Percentiles rank a stretch among this genome's conserved stretches.
Evolutionary conservation across 495 filamentous ascomycete genomes (phyloP).

Genomic region (Penicillium argentinense): DNA sequence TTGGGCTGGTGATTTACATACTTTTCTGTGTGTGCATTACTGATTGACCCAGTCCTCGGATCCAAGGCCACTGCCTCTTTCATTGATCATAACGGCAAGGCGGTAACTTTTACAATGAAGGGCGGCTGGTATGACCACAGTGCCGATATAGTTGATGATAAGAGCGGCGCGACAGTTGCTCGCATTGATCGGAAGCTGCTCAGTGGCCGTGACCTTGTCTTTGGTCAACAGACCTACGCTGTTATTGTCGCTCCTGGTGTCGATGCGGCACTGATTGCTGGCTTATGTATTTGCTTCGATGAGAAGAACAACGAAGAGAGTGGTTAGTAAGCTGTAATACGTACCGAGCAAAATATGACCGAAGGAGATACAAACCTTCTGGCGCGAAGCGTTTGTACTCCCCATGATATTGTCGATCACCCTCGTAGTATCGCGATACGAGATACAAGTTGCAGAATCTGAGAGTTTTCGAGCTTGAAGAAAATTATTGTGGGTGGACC

Average conservation of each 20-base stretch:
- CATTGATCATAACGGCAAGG: conserved; percentile 18
- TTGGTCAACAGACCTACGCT: conserved; percentile 60
- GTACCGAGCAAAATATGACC: too few relatives aligned
- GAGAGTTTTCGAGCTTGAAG: too few relatives aligned
- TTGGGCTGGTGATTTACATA: neutral
- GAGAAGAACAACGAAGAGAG: conserved; percentile 63
- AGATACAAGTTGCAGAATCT: too few relatives aligned
- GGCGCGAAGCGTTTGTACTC: too few relatives aligned
- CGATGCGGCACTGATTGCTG: conserved; percentile 58
- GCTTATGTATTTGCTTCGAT: conserved; percentile 61
- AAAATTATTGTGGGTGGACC: too few relatives aligned
- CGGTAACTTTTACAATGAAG: conserved; percentile 21
- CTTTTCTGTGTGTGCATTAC: neutral
- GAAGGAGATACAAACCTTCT: too few relatives aligned
- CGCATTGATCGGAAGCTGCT: conserved; percentile 55
- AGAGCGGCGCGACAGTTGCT: conserved; percentile 45
- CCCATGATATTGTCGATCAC: too few relatives aligned
- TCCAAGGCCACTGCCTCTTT: conserved; percentile 33
- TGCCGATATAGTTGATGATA: conserved; percentile 37
- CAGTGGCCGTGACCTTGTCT: conserved; percentile 51
- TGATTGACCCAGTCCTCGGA: conserved; percentile 20
- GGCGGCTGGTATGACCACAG: conserved; percentile 28
- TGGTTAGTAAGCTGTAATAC: too few relatives aligned
- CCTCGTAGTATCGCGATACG: too few relatives aligned
- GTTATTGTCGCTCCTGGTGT: conserved; percentile 59